Evolutionary conservation across 169 alveolate species (phyloP).

Genomic region (Cryptosporidium canis): DNA sequence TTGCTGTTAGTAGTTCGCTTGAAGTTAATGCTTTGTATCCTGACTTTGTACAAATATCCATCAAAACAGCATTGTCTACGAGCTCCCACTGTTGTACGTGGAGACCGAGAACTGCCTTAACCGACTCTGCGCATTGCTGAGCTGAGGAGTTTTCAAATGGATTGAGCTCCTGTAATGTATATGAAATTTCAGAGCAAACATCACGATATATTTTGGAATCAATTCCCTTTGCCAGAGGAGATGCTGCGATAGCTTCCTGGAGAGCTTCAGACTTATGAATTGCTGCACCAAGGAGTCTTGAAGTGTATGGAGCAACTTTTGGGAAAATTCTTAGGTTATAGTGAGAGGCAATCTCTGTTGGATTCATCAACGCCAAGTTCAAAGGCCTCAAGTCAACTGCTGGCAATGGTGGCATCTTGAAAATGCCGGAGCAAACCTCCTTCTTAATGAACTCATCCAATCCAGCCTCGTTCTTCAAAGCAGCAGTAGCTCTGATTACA

Average conservation of each 20-base stretch:
- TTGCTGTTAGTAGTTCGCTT: constrained; percentile 20
- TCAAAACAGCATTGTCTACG: constrained; percentile 9
- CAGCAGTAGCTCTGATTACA: constrained; percentile 55
- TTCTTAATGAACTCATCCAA: constrained; percentile 47
- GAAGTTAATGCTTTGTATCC: constrained; percentile 39
- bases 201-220: constrained; percentile 54
- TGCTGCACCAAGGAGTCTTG: constrained; percentile 55
- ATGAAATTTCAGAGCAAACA: constrained; percentile 66
- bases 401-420: constrained; percentile 60
- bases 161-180: constrained; percentile 53
- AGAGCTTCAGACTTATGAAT: constrained; percentile 53
- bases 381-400: constrained; percentile 65
- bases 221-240: constrained; percentile 59
- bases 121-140: constrained; percentile 49
- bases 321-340: constrained; percentile 62
- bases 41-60: constrained; percentile 49
- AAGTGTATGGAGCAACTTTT: constrained; percentile 57
- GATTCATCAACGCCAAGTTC: constrained; percentile 56
- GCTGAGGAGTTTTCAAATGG: constrained; percentile 65
- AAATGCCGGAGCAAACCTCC: constrained; percentile 12
- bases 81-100: constrained; percentile 49
- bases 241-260: constrained; percentile 59
- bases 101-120: constrained; percentile 61
- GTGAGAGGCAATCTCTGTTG: constrained; percentile 40
- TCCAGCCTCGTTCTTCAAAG: constrained; percentile 14